Evolutionary conservation across 768 basidiomycete species (phyloP).

Genomic region (Lactarius deliciosus): DNA sequence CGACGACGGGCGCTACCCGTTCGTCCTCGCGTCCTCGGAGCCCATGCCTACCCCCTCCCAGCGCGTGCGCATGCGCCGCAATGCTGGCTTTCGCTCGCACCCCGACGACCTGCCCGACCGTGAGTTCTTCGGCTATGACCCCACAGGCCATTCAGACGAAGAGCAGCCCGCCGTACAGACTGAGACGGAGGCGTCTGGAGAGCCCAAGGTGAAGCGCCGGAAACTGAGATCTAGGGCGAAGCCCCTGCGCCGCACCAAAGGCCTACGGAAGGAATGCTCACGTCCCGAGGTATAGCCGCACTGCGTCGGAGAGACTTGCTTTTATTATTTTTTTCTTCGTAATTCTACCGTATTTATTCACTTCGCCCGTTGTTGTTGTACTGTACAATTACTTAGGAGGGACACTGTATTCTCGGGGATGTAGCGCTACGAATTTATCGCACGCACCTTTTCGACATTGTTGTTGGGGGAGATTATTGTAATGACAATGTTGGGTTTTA

Average conservation of each 20-base stretch:
- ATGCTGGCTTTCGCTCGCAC: constrained; percentile 13
- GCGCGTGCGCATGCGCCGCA: constrained; percentile 29
- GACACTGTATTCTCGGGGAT: constrained; percentile 10
- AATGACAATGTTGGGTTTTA: neutral
- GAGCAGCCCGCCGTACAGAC: neutral
- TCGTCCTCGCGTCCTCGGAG: constrained; percentile 20
- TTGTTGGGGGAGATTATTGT: neutral
- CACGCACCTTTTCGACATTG: neutral
- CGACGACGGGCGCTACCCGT: constrained; percentile 31
- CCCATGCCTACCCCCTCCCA: constrained; percentile 32
- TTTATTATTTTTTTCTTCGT: neutral
- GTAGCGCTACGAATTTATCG: constrained; percentile 3
- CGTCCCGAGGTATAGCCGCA: constrained; percentile 16
- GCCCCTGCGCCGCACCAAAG: constrained; percentile 13
- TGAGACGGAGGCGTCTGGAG: neutral
- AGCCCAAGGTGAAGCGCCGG: constrained; percentile 15
- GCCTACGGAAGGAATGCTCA: constrained; percentile 10
- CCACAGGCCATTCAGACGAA: constrained; percentile 12
- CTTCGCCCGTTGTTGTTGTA: neutral
- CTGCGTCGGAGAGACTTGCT: neutral
- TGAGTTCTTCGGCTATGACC: constrained; percentile 29
- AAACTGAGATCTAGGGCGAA: constrained; percentile 2
- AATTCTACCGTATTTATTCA: neutral
- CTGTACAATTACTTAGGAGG: neutral
- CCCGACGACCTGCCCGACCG: constrained; percentile 31